A percentile compares a stretch with the other conserved stretches of the same genome.
Conservation (phyloP, 305 asterid species). For the Rubia tinctorum region DNA sequence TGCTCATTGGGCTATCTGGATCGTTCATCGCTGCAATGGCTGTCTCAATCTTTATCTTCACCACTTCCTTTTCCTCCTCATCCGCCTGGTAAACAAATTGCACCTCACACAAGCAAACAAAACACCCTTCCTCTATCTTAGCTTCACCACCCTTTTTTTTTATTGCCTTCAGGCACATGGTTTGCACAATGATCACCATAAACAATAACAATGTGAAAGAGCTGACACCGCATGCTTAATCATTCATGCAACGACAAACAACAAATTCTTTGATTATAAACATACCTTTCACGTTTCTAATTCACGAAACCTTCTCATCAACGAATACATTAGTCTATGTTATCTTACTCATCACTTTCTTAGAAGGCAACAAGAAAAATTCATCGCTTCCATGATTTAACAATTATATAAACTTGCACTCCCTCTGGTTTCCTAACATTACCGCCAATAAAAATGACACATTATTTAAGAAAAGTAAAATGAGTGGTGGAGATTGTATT, state of each 20-base stretch:
- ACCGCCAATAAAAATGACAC: no score
- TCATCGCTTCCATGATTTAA: no score
- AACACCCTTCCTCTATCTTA: no score
- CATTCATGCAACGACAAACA: neutral
- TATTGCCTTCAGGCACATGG: neutral
- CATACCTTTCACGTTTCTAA: neutral
- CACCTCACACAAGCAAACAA: neutral
- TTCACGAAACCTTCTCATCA: neutral
- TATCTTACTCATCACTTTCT: no score
- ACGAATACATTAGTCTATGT: no score
- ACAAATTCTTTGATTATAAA: neutral
- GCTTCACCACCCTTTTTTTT: no score
- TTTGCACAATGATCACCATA: neutral
- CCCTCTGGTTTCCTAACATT: no score
- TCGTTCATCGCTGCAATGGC: constrained; percentile 56
- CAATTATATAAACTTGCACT: no score
- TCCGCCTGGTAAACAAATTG: no score
- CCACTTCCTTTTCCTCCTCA: constrained; percentile 47
- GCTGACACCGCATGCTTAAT: neutral
- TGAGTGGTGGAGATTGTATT: no score
- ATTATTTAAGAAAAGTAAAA: no score
- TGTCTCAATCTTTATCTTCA: constrained; percentile 53
- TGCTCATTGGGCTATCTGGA: constrained; percentile 57
- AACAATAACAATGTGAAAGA: neutral
- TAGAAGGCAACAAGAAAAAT: no score